phyloP scores from a whole-genome alignment of 345 rosid genomes.

The Arabidopsis thaliana region DNA sequence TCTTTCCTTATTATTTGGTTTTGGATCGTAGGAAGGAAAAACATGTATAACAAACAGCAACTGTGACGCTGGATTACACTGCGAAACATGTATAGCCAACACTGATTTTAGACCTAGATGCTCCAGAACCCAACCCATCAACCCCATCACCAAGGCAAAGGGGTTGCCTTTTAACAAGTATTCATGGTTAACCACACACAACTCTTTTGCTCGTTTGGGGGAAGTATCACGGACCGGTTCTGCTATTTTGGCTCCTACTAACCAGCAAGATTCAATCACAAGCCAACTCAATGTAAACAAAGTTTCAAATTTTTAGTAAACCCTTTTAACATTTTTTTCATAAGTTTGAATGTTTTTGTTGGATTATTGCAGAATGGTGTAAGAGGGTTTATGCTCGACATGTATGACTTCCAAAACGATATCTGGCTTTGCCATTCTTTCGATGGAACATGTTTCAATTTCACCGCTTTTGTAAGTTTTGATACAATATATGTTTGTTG shows the following conservation, averaged over 20 bases:
- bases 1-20: no score
- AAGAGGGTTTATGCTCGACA: conserved; percentile 92
- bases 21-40: conserved; percentile 64
- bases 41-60: conserved; percentile 56
- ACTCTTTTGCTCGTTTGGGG: conserved; percentile 66
- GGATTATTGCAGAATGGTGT: conserved; percentile 77
- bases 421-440: conserved; percentile 95
- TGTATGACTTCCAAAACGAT: conserved; percentile 79
- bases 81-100: conserved; percentile 73
- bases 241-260: conserved; percentile 58
- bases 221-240: conserved; percentile 65
- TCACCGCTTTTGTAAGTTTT: conserved; percentile 84
- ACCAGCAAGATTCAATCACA: conserved; percentile 85
- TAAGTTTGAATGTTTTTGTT: conserved; percentile 1
- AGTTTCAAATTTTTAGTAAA: conserved; percentile 14
- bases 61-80: conserved; percentile 78
- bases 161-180: conserved; percentile 78
- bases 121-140: conserved; percentile 63
- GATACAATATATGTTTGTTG: neutral
- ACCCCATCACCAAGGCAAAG: conserved; percentile 70
- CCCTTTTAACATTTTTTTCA: neutral
- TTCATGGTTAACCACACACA: conserved; percentile 97
- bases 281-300: conserved; percentile 69
- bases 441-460: conserved; percentile 65
- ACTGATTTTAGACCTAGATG: conserved; percentile 76